Evolutionary conservation across 1,284 basidiomycete species (phyloP), one percentile per base, ranked within the genome.

Genomic region (Fomitiporia mediterranea): DNA sequence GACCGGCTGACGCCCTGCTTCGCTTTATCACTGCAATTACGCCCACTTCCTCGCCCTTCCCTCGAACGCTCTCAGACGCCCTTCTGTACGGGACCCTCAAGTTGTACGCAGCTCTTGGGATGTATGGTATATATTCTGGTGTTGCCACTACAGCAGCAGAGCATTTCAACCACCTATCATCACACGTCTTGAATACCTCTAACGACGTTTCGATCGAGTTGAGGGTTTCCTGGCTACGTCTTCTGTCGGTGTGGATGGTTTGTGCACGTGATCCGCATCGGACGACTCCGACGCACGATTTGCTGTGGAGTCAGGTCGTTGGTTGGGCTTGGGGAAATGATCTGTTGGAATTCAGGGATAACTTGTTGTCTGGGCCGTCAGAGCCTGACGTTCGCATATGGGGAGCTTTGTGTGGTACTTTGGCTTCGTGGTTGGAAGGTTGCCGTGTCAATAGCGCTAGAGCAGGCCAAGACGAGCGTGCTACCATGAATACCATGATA

Each of bases 241-340:
- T 91, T 2, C 63, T 92, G 1, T 79, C 82, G 53, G 72, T 78
- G 0, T 98, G 94, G 94, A 87, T 78, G 5, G 75, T 82, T 1
- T 95, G 92, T 62, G 91, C 94, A 0, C 79, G 83, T 19, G 90
- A 98, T 67, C 94, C 95, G 1, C 95, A 98, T 68, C 76, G 80
- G 56, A 95, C 93, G 5, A 87, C 84, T 5, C 91, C 91, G 0
- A 78, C 78, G 15, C 94, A 98, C 68, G 92, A 93, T 58, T 83
- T 98, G 46, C 74, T 90, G 2, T 98, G 94, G 95, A 91, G 86
- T 53, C 92, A 94, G 65, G 75, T 95, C 4, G 71, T 74, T 13
- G 84, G 81, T 1, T 87, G 88, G 79, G 81, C 78, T 0, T 96
- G 92, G 92, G 76, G 71, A 11, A 74, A 78, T 1, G 84, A 89